A percentile compares a stretch with the other conserved stretches of the same genome.
phyloP scores from a whole-genome alignment of 345 rosid species.

The Erysimum cheiranthoides region DNA sequence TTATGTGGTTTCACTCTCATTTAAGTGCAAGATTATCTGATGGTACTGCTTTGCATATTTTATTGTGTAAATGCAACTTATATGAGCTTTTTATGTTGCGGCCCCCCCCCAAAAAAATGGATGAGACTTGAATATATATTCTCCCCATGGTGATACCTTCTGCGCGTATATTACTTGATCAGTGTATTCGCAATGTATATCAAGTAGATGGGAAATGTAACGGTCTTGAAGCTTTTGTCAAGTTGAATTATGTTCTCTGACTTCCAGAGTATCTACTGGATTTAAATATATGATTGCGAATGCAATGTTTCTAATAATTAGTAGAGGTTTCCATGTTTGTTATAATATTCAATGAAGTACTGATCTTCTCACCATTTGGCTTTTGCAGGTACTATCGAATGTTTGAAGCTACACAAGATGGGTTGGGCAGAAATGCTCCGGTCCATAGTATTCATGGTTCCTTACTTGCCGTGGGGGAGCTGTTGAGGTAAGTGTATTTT shows the following conservation, averaged over 20 bases:
- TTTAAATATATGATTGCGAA: slow-evolving; percentile 7
- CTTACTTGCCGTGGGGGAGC: slow-evolving; percentile 98
- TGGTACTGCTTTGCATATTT: not conserved
- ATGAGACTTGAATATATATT: not conserved
- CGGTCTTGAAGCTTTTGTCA: slow-evolving; percentile 17
- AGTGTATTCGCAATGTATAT: slow-evolving; percentile 1
- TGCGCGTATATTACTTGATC: slow-evolving; percentile 11
- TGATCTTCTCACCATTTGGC: slow-evolving; percentile 30
- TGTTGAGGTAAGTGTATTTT: slow-evolving; percentile 67
- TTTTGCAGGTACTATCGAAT: slow-evolving; percentile 88
- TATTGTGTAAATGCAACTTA: slow-evolving; percentile 4
- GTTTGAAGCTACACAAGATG: slow-evolving; percentile 99
- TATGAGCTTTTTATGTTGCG: not conserved
- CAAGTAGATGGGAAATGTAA: slow-evolving; percentile 27
- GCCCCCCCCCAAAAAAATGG: not conserved
- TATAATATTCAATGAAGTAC: not conserved
- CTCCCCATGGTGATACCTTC: slow-evolving; percentile 10
- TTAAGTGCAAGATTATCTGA: not conserved
- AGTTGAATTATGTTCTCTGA: slow-evolving; percentile 17
- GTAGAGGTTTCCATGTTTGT: slow-evolving; percentile 31
- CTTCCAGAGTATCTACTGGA: slow-evolving; percentile 11
- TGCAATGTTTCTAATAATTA: not conserved
- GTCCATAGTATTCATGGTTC: slow-evolving; percentile 99
- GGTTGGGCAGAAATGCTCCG: slow-evolving; percentile 91
- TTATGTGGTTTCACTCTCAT: slow-evolving; percentile 22